A percentile compares a stretch with the other conserved stretches of the same genome.
phyloP scores from a whole-genome alignment of 78 protist genomes.

The Pelomyxa schiedti region DNA sequence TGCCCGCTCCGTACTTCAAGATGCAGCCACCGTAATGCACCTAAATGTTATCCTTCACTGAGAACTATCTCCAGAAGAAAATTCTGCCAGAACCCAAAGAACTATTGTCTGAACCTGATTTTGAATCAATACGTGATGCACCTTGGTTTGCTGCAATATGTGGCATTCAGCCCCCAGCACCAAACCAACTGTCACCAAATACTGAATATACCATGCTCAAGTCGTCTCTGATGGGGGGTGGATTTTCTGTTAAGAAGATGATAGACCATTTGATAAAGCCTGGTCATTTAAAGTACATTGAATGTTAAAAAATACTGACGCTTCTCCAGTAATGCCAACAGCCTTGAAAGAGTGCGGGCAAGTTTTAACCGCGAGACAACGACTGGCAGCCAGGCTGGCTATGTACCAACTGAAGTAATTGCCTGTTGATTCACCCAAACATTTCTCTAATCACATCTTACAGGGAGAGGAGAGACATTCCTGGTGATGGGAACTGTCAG shows the following conservation, averaged over 20 bases:
- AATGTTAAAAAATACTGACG: too few species aligned
- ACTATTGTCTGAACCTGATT: background rate
- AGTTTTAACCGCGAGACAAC: background rate
- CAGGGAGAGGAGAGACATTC: background rate
- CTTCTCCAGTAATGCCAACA: background rate
- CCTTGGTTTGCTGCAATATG: background rate
- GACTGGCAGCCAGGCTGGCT: background rate
- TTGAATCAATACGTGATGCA: background rate
- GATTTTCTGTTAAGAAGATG: background rate
- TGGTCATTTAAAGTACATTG: background rate
- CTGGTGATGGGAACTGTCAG: background rate
- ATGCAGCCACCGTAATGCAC: too few species aligned
- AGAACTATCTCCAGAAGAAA: too few species aligned
- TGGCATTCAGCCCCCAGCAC: background rate
- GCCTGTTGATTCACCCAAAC: background rate
- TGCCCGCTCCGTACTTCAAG: too few species aligned
- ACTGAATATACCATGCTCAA: background rate
- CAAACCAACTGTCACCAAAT: background rate
- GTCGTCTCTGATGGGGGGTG: background rate
- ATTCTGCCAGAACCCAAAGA: too few species aligned
- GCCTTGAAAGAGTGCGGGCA: background rate
- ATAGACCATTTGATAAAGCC: background rate
- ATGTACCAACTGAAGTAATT: background rate
- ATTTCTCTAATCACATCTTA: background rate
- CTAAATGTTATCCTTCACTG: too few species aligned